phyloP scores from a whole-genome alignment of 768 basidiomycete species.

The Tricholoma terreum region DNA sequence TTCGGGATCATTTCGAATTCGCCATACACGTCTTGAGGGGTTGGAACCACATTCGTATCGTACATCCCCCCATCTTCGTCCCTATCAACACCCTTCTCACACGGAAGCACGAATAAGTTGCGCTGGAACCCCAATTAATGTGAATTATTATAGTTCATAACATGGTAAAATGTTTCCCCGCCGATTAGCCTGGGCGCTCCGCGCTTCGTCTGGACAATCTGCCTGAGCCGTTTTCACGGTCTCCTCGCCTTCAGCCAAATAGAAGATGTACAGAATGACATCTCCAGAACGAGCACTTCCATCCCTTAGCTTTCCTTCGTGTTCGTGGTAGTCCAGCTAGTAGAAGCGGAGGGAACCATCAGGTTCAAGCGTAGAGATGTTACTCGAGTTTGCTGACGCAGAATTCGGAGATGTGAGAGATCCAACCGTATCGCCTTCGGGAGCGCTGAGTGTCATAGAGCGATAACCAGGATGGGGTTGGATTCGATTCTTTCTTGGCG shows the following conservation, averaged over 20 bases:
- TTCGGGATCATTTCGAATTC: constrained; percentile 82
- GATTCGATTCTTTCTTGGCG: constrained; percentile 39
- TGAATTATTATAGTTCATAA: too few relatives aligned
- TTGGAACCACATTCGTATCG: constrained; percentile 76
- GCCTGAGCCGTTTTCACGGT: too few relatives aligned
- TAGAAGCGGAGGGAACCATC: constrained; percentile 89
- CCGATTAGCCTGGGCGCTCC: too few relatives aligned
- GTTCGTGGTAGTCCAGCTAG: too few relatives aligned
- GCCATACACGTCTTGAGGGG: constrained; percentile 64
- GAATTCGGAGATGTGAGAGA: too few relatives aligned
- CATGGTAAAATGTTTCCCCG: too few relatives aligned
- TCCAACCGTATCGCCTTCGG: constrained; percentile 59
- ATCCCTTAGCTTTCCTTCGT: constrained; percentile 75
- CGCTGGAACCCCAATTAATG: constrained; percentile 86
- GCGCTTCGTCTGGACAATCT: too few relatives aligned
- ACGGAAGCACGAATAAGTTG: constrained; percentile 87
- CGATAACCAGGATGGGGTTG: constrained; percentile 64
- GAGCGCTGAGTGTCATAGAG: constrained; percentile 68
- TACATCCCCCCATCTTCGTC: constrained; percentile 56
- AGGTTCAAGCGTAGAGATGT: constrained; percentile 74
- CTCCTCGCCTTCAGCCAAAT: constrained; percentile 91
- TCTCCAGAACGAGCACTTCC: too few relatives aligned
- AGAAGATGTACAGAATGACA: too few relatives aligned
- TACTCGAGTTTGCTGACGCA: too few relatives aligned
- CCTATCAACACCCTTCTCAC: constrained; percentile 56